These are phyloP conservation scores for Cercophora sp. DNA, from an alignment of 495 filamentous ascomycete species.

Conservation along the genomic window DNA sequence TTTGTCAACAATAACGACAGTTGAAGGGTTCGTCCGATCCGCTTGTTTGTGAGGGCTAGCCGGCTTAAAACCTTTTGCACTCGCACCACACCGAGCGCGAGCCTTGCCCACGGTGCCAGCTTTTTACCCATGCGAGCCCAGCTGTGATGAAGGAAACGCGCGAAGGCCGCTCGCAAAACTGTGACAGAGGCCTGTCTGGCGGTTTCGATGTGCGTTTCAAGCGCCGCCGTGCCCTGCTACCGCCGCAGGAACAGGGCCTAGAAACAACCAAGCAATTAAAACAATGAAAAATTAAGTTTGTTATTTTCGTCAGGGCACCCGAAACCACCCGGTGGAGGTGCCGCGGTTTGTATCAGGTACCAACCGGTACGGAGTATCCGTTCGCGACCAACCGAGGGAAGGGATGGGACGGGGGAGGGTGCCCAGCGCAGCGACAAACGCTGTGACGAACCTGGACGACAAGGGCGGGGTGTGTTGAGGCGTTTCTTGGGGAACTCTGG, in stretches of 20 bases:
- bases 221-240: constrained; percentile 7
- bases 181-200: constrained; percentile 17
- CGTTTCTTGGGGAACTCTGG: too few species aligned
- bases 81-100: neutral
- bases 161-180: constrained; percentile 10
- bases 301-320: constrained; percentile 13
- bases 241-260: neutral
- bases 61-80: constrained; percentile 13
- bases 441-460: too few species aligned
- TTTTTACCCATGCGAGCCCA: constrained; percentile 12
- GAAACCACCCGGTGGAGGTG: constrained; percentile 13
- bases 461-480: too few species aligned
- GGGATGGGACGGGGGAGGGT: too few species aligned
- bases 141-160: neutral
- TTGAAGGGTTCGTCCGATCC: constrained; percentile 3
- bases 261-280: neutral
- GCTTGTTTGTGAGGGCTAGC: constrained; percentile 11
- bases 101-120: constrained; percentile 3
- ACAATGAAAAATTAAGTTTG: neutral
- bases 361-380: neutral
- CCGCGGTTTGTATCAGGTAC: constrained; percentile 1
- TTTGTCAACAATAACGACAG: constrained; percentile 13
- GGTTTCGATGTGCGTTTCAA: constrained; percentile 19
- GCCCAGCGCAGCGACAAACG: too few species aligned
- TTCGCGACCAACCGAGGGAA: neutral